Evolutionary conservation across 192 early-diverging fungal species (phyloP).

Genomic region (Linnemannia zychae): DNA sequence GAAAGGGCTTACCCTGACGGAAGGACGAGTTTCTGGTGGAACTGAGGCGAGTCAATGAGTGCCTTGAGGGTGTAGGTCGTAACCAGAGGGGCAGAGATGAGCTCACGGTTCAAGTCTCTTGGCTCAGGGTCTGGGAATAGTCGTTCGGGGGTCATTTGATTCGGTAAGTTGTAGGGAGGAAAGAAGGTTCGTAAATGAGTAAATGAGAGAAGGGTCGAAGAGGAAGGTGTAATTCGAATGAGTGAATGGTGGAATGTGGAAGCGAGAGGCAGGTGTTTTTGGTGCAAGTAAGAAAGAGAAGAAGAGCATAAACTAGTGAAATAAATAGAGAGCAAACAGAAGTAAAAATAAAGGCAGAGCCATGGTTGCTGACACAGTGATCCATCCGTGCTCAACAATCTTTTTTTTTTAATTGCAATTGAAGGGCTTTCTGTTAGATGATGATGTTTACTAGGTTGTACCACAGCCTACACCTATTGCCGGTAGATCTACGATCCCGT

Average conservation of each 20-base stretch:
- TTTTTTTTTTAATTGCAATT: neutral
- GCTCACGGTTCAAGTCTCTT: constrained; percentile 31
- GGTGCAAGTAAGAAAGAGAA: neutral
- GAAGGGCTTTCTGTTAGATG: neutral
- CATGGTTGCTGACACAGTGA: neutral
- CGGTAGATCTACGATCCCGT: neutral
- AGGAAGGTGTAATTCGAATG: neutral
- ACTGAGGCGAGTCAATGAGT: constrained; percentile 47
- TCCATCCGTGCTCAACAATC: neutral
- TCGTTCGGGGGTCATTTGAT: neutral
- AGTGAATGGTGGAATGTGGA: neutral
- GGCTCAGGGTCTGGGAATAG: constrained; percentile 18
- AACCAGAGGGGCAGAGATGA: constrained; percentile 46
- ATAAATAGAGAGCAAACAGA: neutral
- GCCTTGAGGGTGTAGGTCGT: constrained; percentile 37
- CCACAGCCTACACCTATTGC: neutral
- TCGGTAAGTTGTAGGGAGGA: neutral
- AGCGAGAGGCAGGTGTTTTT: neutral
- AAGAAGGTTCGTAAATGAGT: neutral
- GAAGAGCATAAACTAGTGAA: neutral
- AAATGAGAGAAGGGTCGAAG: neutral
- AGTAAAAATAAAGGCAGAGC: neutral
- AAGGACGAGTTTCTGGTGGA: constrained; percentile 33
- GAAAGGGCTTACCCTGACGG: constrained; percentile 30
- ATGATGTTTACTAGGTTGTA: neutral